Conservation (phyloP, 108 stramenopile species). For the Pseudonitzschia delicatissima region DNA sequence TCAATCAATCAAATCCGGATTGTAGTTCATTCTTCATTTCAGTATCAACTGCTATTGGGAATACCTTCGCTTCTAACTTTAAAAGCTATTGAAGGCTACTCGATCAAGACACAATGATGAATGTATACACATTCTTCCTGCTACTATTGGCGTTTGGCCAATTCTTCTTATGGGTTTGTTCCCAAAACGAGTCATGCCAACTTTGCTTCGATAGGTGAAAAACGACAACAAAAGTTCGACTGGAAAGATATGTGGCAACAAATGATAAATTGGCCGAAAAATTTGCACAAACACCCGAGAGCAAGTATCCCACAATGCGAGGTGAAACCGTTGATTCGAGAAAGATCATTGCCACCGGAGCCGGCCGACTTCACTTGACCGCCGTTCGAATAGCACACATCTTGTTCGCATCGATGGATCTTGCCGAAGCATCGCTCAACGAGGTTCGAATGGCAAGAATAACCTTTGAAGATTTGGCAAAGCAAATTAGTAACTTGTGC, state of each 20-base stretch:
- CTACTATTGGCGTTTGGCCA: background rate
- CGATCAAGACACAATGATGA: background rate
- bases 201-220: background rate
- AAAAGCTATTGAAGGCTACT: too few species aligned
- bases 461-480: conserved; percentile 62
- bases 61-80: too few species aligned
- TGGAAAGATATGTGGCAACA: conserved; percentile 9
- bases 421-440: conserved; percentile 60
- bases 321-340: conserved; percentile 76
- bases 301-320: conserved; percentile 78
- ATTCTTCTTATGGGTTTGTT: background rate
- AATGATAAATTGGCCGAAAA: conserved; percentile 10
- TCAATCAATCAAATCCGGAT: too few species aligned
- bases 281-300: conserved; percentile 30
- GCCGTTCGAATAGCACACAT: conserved; percentile 74
- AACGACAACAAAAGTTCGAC: background rate
- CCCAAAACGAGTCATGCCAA: background rate
- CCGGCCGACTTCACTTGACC: conserved; percentile 54
- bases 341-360: conserved; percentile 61
- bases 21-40: too few species aligned
- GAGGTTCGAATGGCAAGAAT: conserved; percentile 43
- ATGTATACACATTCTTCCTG: background rate
- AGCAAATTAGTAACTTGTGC: conserved; percentile 64
- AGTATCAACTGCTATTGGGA: too few species aligned
- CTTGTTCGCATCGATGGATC: conserved; percentile 69